A percentile compares a stretch with the other conserved stretches of the same genome.
Conservation (phyloP, 768 basidiomycete species). For the Suillus tomentosus region DNA sequence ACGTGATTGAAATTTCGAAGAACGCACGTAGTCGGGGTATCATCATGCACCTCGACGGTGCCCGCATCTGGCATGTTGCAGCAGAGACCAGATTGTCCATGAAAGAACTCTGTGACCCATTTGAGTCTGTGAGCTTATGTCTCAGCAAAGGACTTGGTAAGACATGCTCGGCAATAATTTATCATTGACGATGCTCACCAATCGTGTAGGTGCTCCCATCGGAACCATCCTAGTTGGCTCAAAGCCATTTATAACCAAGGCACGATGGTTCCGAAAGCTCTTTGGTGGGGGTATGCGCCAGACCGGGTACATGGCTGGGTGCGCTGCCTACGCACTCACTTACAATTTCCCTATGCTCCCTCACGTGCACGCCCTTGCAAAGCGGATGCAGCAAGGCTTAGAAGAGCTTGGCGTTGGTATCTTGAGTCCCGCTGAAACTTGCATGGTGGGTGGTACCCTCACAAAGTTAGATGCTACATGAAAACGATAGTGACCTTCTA, state of each 20-base stretch:
- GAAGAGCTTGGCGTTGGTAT: conserved; percentile 71
- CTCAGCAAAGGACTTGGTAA: conserved; percentile 92
- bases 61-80: conserved; percentile 95
- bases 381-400: conserved; percentile 64
- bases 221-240: conserved; percentile 81
- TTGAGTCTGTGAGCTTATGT: conserved; percentile 88
- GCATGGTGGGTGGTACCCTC: conserved; percentile 60
- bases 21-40: conserved; percentile 70
- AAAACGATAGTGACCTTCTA: neutral
- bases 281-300: conserved; percentile 94
- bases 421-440: conserved; percentile 75
- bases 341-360: conserved; percentile 75
- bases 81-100: conserved; percentile 68
- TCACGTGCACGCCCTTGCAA: conserved; percentile 68
- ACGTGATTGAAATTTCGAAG: conserved; percentile 79
- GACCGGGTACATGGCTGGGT: conserved; percentile 76
- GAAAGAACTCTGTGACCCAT: conserved; percentile 81
- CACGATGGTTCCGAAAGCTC: conserved; percentile 83
- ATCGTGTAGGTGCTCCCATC: conserved; percentile 59
- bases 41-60: conserved; percentile 91
- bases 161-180: conserved; percentile 15
- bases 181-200: neutral
- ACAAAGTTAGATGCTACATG: neutral
- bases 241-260: conserved; percentile 70
- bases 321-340: conserved; percentile 79